Percentiles rank a stretch among this genome's conserved stretches.
These are phyloP conservation scores for Apiospora koreana DNA, from an alignment of 2,329 filamentous ascomycete genomes.

Conservation along the genomic window DNA sequence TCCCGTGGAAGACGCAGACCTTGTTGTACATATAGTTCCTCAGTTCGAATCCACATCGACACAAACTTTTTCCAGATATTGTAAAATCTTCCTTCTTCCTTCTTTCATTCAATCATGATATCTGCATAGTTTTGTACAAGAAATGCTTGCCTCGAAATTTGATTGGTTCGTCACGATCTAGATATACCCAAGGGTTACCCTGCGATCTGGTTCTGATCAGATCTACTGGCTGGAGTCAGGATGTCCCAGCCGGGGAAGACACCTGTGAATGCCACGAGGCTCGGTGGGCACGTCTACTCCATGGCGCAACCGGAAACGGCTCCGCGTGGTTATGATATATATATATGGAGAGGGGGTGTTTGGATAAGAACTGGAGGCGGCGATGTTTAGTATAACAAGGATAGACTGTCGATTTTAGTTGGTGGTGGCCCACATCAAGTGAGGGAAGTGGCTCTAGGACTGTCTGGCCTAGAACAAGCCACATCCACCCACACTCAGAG, in stretches of 20 bases:
- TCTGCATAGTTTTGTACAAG: not conserved
- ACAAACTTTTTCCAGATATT: not conserved
- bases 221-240: not conserved
- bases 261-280: not conserved
- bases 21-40: not conserved
- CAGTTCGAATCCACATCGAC: not conserved
- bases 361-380: not conserved
- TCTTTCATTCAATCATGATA: too few relatives aligned
- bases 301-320: slow-evolving; percentile 3
- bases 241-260: not conserved
- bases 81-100: too few relatives aligned
- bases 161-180: not conserved
- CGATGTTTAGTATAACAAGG: not conserved
- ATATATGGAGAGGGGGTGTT: not conserved
- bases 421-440: not conserved
- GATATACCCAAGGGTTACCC: not conserved
- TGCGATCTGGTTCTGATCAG: not conserved
- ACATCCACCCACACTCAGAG: not conserved
- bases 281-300: not conserved
- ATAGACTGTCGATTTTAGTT: not conserved
- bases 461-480: not conserved
- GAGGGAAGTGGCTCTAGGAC: not conserved
- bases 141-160: not conserved
- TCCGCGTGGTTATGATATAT: not conserved
- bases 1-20: not conserved